phyloP scores from a whole-genome alignment of 208 protist genomes.

The Leishmania aethiopica region DNA sequence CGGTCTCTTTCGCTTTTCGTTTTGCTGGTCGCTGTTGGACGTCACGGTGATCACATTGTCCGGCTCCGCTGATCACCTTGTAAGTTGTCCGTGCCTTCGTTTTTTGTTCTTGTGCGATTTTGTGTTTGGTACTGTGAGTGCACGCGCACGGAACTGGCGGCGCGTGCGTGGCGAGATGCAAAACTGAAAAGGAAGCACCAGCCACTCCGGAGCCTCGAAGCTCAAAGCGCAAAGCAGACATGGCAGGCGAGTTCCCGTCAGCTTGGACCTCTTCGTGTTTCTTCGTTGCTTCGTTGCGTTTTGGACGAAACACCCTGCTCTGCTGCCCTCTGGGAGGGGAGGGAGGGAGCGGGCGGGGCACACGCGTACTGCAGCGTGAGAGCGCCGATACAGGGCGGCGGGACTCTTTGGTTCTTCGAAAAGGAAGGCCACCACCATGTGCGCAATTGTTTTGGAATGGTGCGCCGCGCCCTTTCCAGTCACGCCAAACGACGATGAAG shows the following conservation, averaged over 20 bases:
- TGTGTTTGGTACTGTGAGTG: background rate
- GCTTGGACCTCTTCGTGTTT: background rate
- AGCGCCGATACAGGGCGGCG: background rate
- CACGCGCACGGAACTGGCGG: background rate
- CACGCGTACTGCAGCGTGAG: background rate
- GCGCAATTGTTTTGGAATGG: background rate
- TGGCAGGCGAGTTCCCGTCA: background rate
- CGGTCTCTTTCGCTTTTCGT: slow-evolving; percentile 2
- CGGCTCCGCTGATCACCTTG: background rate
- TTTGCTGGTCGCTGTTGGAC: background rate
- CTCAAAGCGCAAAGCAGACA: background rate
- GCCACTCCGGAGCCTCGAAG: background rate
- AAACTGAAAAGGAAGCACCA: background rate
- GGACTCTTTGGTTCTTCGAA: too few relatives aligned
- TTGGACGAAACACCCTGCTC: background rate
- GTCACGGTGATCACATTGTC: background rate
- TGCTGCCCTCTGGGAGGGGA: background rate
- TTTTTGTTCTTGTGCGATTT: background rate
- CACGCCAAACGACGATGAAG: background rate
- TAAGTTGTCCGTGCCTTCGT: background rate
- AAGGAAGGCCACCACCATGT: too few relatives aligned
- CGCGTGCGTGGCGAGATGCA: background rate
- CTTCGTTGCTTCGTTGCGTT: background rate
- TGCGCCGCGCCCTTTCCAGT: too few relatives aligned
- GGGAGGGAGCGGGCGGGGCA: background rate